Evolutionary conservation across 2,329 filamentous ascomycete species (phyloP).

Genomic region (Fusarium citri): DNA sequence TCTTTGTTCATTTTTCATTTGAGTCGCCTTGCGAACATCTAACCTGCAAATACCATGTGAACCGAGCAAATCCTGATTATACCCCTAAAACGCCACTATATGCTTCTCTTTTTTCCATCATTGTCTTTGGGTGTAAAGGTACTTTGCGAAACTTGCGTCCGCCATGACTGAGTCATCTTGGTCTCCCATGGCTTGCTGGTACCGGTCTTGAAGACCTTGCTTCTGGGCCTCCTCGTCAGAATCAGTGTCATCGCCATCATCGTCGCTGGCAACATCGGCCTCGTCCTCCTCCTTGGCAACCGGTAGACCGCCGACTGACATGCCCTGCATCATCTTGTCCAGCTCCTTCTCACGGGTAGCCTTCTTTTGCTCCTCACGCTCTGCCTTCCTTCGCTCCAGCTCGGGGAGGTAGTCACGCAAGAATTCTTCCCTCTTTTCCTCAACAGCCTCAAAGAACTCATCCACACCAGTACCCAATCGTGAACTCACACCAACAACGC

Average conservation of each 20-base stretch:
- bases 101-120: constrained; percentile 33
- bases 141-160: constrained; percentile 73
- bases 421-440: constrained; percentile 89
- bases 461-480: constrained; percentile 93
- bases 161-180: constrained; percentile 63
- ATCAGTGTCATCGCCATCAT: constrained; percentile 66
- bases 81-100: constrained; percentile 41
- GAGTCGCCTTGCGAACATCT: constrained; percentile 41
- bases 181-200: constrained; percentile 78
- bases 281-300: constrained; percentile 58
- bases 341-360: constrained; percentile 82
- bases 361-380: constrained; percentile 81
- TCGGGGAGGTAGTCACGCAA: constrained; percentile 91
- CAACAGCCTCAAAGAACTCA: constrained; percentile 91
- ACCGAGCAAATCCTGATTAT: constrained; percentile 22
- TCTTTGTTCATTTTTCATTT: constrained; percentile 19
- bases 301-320: constrained; percentile 64
- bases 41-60: constrained; percentile 32
- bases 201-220: constrained; percentile 78
- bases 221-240: constrained; percentile 70
- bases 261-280: constrained; percentile 67
- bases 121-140: constrained; percentile 60
- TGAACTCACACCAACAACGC: constrained; percentile 90
- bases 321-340: constrained; percentile 93
- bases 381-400: constrained; percentile 79